Base-by-base conservation (phyloP, 805 yeast species). In the Candida ascalaphidarum region DNA sequence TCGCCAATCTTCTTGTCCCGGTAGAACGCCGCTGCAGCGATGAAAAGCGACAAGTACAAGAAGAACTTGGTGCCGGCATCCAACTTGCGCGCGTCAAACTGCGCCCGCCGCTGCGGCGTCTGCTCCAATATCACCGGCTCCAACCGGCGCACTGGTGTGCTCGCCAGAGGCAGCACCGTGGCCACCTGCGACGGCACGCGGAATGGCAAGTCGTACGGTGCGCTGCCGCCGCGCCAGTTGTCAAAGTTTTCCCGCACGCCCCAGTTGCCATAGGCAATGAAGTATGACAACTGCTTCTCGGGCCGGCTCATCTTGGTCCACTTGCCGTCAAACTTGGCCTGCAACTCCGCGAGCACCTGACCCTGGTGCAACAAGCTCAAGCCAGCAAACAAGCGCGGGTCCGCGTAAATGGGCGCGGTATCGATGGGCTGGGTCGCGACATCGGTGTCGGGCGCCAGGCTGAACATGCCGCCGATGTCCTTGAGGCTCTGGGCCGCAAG, bases 201-300 rank as follows among this genome's bases (percentile, higher is more conserved):
- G 44, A 77, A 77, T 2, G 83, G 81, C 31, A 78, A 55, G 47
- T 79, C 85, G 26, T 64, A 66, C 1, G 83, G 86, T 6, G 61
- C 48, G 4, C 44, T 50, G 16, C 41, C 37, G n/a, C 61, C 48
- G 32, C 56, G 60, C 58, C 72, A 61, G 37, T 61, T 61, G 27
- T 55, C 52, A 31, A 78, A 67, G 13, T 70, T 69, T 26, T 70
- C 75, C 36, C 94, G 61, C 2, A 74, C 77, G 0, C 86, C 92
- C 66, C 81, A 72, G 26, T 77, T 61, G 2, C 88, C 88, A 50
- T 75, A 81, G 0, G 77, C 65, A 17, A 77, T 63, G 54, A 66
- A 77, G 47, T 74, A 78, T 7, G 73, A 65, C 37, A 78, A 57
- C 35, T 68, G 58, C 44, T 79, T 78, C 29, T 67, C 67, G 28